Evolutionary conservation across 2,329 filamentous ascomycete genomes (phyloP), one percentile per base, ranked within the genome.

Genomic region (Talaromyces amestolkiae): DNA sequence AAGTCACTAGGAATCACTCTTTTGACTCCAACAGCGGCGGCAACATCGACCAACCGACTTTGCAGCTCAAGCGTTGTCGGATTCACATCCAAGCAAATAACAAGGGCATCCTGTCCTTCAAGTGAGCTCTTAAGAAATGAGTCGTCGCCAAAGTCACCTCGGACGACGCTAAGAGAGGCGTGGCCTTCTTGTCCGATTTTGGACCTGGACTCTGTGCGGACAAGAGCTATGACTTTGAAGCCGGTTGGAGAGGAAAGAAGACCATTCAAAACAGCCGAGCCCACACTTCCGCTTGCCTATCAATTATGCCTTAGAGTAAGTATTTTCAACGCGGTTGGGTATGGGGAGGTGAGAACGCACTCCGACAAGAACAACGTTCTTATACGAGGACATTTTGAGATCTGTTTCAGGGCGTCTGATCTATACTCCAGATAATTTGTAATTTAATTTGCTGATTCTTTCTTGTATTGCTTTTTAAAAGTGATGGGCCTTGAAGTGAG

Each of bases 1-100:
- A 61, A 65, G 24, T 65, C 63, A 47, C 47, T 61, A 65, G 63
- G 63, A n/a, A 65, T 65, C 19, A 65, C 60, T 33, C 58, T 45
- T 45, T 65, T 65, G 8, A 65, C 58, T 7, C 63, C 63, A 17
- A 59, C 56, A 17, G 37, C 49, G 15, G 63, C 63, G 8, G 63
- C 63, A 45, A 41, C 39, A 65, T 60, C 58, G 13, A 59, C 39
- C 37, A 65, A 35, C 15, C 27, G 53, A 27, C 56, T 41, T 37
- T 65, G 56, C 31, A 65, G 15, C 13, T 61, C 47, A n/a, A 65
- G 53, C 8, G 33, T 65, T 3, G 8, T 19, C 15, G 63, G 63
- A 3, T 58, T 65, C 33, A 31, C 33, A 31, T 56, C 59, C 27
- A 65, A 24, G 7, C 45, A 24, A 22, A 65, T 10, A 2, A 65